Evolutionary conservation across 129 eudicot species (phyloP), one percentile per base, ranked within the genome.

Genomic region (Logfia minima): DNA sequence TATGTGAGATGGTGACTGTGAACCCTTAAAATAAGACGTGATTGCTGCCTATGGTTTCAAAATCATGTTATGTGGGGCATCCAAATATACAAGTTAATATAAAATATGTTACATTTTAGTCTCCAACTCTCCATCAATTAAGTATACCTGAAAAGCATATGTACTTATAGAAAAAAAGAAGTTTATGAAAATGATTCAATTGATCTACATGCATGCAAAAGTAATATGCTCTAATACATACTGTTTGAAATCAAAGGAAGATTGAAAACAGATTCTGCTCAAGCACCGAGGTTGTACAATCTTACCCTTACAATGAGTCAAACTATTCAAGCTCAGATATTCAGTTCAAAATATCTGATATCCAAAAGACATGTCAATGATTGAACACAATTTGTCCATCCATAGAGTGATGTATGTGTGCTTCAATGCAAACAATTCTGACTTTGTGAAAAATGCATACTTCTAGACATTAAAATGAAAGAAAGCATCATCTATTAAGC

Each of bases 391-490:
- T 26, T 24, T 65, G 60, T 9, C 67, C 79, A 72, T 14, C 66
- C 78, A 72, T 26, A 68, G 18, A 74, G 51, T 69, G 71, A 74
- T n/a, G 68, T 51, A 53, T 8, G 18, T 4, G 31, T 70, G 60
- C 76, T 67, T 70, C 21, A 62, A 79, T 62, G 77, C 66, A 71
- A 23, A 71, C 21, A 79, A 45, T 19, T 8, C 39, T 19, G n/a
- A 29, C 32, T 32, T 8, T 28, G 65, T 70, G 11, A 48, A 67
- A 71, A 29, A 28, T 43, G 72, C 66, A 48, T 21, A 35, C 17
- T 48, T 35, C 52, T 68, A 37, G n/a, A 34, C 35, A 26, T 11
- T 21, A 6, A 28, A 41, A n/a, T 63, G 29, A 19, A 45, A 21
- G 7, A 58, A 78, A 55, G 66, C 37, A 18, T 69, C 23, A 70